Base-by-base conservation (phyloP, 2,329 filamentous ascomycete species). In the Ascocoryne sarcoides region DNA sequence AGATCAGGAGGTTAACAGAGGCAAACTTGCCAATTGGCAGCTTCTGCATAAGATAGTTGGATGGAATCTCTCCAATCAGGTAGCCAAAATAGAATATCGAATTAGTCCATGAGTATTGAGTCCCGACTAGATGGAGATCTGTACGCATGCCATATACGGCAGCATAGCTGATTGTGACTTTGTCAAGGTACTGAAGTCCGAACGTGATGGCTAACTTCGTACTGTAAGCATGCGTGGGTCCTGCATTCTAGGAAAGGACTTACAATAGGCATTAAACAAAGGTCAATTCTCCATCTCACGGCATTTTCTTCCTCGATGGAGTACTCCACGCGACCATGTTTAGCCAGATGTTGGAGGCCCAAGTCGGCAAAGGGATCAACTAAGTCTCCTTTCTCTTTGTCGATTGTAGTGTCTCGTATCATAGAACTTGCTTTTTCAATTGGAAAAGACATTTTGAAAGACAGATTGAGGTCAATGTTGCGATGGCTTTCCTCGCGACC, bases 1-100 rank as follows among this genome's bases (percentile, higher is more conserved):
- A 49, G 12, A 37, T 42, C 19, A 53, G 51, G 36, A 47, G 40
- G 17, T 48, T 7, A 26, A 12, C 23, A 12, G 23, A 26, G 23
- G 73, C 68, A 42, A 71, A 70, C 41, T 67, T 68, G 26, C 67
- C 65, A n/a, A 74, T 50, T 7, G 62, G 67, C 3, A 73, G 58
- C 4, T 63, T 59, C 23, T 62, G 66, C 68, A 73, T 73, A 9
- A 73, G 54, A 47, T 71, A 72, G 36, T 69, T 68, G 42, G 67
- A 68, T 1, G 69, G 69, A 41, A 65, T 70, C 44, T 71, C 68
- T 0, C 68, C 62, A 2, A 68, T 62, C 7, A 69, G 57, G 45
- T 69, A 65, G 10, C 62, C 62, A 18, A 70, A 47, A 49, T 66
- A 69, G 53, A 69, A 69, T 44, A 69, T 64, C 5, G 61, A 64